Percentiles rank a stretch among this genome's conserved stretches.
Conservation (phyloP, 352 stramenopile genomes). For the Plasmopara muralis region DNA sequence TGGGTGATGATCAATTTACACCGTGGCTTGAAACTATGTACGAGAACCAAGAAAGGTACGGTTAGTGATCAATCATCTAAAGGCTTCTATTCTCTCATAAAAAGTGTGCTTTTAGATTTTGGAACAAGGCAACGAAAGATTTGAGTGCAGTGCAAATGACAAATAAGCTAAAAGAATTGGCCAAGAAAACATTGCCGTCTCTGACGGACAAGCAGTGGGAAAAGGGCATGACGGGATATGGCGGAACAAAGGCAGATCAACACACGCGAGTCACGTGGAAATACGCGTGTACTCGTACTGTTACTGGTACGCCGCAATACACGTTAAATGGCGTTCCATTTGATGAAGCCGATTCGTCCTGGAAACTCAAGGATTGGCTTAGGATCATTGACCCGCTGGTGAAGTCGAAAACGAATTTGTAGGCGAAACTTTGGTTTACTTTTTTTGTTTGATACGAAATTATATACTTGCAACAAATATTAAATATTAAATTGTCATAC, state of each 20-base stretch:
- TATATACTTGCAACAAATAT: too few relatives aligned
- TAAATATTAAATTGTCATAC: too few relatives aligned
- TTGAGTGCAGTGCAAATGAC: conserved; percentile 60
- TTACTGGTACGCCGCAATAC: conserved; percentile 73
- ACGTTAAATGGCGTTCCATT: conserved; percentile 74
- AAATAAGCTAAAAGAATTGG: conserved; percentile 47
- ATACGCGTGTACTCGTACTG: conserved; percentile 68
- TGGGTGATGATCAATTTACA: conserved; percentile 53
- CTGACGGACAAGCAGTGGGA: conserved; percentile 62
- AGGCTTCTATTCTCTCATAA: not conserved
- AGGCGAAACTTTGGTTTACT: too few relatives aligned
- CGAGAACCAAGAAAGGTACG: conserved; percentile 63
- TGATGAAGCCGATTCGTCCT: conserved; percentile 49
- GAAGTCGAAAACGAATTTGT: conserved; percentile 4
- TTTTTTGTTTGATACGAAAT: too few relatives aligned
- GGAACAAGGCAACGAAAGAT: conserved; percentile 80
- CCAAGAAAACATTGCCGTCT: conserved; percentile 56
- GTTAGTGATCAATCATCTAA: too few relatives aligned
- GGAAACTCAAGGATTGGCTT: conserved; percentile 61
- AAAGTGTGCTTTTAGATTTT: conserved; percentile 34
- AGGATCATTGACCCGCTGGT: conserved; percentile 44
- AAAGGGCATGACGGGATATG: conserved; percentile 66
- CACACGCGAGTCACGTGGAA: conserved; percentile 65
- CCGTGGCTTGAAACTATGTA: conserved; percentile 77
- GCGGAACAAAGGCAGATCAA: conserved; percentile 60